Percentiles rank a stretch among this genome's conserved stretches.
phyloP scores from a whole-genome alignment of 768 basidiomycete genomes.

The Lentinus brumalis region DNA sequence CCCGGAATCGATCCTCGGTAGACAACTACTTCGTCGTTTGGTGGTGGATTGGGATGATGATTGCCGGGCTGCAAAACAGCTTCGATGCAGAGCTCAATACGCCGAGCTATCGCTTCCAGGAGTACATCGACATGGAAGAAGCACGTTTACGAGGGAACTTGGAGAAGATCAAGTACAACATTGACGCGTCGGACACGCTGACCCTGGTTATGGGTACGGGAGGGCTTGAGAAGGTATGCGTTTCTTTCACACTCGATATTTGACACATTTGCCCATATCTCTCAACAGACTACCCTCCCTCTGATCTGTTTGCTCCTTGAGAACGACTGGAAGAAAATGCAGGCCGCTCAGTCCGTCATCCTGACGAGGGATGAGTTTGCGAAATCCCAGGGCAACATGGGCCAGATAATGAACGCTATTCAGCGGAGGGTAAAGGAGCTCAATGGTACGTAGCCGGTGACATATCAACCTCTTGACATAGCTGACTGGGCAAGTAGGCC shows the following conservation, averaged over 20 bases:
- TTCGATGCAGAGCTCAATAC: background rate
- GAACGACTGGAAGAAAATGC: constrained; percentile 1
- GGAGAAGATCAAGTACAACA: constrained; percentile 27
- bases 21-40: constrained; percentile 29
- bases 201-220: constrained; percentile 29
- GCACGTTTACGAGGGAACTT: constrained; percentile 26
- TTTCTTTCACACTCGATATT: background rate
- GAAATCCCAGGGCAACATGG: background rate
- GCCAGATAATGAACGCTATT: background rate
- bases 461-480: background rate
- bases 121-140: constrained; percentile 28
- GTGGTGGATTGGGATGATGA: constrained; percentile 5
- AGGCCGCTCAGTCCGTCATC: background rate
- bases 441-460: background rate
- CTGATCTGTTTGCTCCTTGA: background rate
- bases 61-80: background rate
- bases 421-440: background rate
- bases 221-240: constrained; percentile 31
- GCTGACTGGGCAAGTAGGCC: background rate
- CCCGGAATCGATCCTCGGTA: constrained; percentile 25
- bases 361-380: background rate
- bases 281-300: background rate
- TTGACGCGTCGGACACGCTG: constrained; percentile 33
- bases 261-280: background rate
- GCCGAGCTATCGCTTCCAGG: constrained; percentile 21